Evolutionary conservation across 495 filamentous ascomycete species (phyloP), one percentile per base, ranked within the genome.

Genomic region (Hyphodiscus hymeniophilus): DNA sequence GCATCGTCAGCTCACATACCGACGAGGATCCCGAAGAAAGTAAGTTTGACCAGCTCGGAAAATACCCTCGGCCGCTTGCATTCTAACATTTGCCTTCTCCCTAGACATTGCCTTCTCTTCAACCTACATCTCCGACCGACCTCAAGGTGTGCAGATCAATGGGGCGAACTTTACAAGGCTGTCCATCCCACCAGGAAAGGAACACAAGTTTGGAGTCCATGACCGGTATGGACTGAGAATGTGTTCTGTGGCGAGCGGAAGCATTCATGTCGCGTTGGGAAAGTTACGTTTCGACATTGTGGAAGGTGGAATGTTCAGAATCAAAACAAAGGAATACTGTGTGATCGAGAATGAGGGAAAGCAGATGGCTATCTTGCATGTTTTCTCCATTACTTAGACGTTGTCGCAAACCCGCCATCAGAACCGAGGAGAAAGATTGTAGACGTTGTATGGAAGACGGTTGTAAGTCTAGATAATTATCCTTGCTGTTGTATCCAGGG

Each of bases 311-410:
- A 38, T 55, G 26, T 55, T 41, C 34, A 42, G 47, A 24, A 28
- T 55, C 20, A 40, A 46, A n/a, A 31, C 12, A n/a, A 41, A 42
- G 1, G 46, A 55, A 22, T 7, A 42, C 6, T 55, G 52, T 32
- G 15, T 15, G 12, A 28, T 50, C 11, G 21, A 23, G 8, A 45
- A 55, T 16, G 16, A 30, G 11, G 38, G 28, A 12, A 31, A 47
- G 20, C 13, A 28, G 42, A 28, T 24, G 26, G 18, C 39, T 22
- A 24, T 42, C 11, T 11, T 42, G 17, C 39, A 42, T 42, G 16
- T 42, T 24, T 7, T n/a, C 4, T 15, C 16, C 24, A 46, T 32
- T 47, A 11, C n/a, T n/a, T n/a, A n/a, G n/a, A n/a, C n/a, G n/a
- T n/a, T n/a, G n/a, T n/a, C n/a, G n/a, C n/a, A n/a, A n/a, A n/a